Conservation (phyloP, 1,139 yeast species). For the Tardiomyces blankii region DNA sequence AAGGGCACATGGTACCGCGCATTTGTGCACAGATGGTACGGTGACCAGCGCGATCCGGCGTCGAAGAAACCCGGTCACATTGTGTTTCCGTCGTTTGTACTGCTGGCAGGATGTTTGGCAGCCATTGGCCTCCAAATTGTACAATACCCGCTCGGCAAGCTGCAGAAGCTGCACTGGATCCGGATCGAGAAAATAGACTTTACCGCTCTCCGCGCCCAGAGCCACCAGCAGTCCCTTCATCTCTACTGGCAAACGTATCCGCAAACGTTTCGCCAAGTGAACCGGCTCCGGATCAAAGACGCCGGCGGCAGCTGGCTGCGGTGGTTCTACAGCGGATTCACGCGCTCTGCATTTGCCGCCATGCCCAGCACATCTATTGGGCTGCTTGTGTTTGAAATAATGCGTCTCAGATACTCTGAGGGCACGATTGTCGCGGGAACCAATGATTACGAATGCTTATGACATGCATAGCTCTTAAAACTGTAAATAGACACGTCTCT, state of each 20-base stretch:
- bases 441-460: not conserved
- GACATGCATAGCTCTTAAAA: not conserved
- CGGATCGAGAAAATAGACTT: constrained; percentile 47
- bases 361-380: constrained; percentile 88
- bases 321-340: constrained; percentile 71
- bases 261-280: constrained; percentile 56
- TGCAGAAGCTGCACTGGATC: constrained; percentile 71
- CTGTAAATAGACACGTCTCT: not conserved
- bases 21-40: constrained; percentile 12
- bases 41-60: constrained; percentile 9
- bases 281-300: constrained; percentile 43
- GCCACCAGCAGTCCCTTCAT: constrained; percentile 2
- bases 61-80: constrained; percentile 22
- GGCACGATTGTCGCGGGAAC: not conserved
- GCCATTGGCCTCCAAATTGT: constrained; percentile 65
- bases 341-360: constrained; percentile 58
- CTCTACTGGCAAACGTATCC: constrained; percentile 40
- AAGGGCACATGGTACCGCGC: constrained; percentile 30
- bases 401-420: constrained; percentile 38
- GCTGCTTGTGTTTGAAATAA: constrained; percentile 69
- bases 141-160: constrained; percentile 72
- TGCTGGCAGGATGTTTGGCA: constrained; percentile 85
- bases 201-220: not conserved
- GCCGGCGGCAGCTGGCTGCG: constrained; percentile 42
- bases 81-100: constrained; percentile 57